Conservation (phyloP, 305 asterid genomes). For the Fraxinus angustifolia region DNA sequence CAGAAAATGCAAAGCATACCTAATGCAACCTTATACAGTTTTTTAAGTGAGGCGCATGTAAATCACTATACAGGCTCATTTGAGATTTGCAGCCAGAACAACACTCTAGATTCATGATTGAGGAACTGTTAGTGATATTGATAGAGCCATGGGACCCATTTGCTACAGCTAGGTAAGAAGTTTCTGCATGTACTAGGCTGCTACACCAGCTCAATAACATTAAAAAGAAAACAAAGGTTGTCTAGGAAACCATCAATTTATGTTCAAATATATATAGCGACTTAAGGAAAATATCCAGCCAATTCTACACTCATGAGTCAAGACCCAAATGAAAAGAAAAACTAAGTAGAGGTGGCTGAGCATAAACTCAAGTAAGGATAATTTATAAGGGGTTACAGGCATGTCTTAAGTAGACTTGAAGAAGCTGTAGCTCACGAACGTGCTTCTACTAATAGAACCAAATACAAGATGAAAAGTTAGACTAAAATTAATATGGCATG, state of each 20-base stretch:
- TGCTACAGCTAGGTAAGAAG: constrained; percentile 1
- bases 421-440: not conserved
- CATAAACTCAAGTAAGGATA: not conserved
- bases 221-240: not conserved
- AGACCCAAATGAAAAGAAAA: not conserved
- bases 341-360: not conserved
- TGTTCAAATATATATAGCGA: not conserved
- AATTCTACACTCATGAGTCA: not conserved
- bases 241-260: not conserved
- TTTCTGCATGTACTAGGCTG: not conserved
- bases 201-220: constrained; percentile 10
- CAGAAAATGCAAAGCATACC: constrained; percentile 7
- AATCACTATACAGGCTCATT: not conserved
- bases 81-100: constrained; percentile 2
- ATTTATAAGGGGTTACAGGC: not conserved
- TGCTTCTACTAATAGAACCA: not conserved
- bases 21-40: not conserved
- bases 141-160: not conserved
- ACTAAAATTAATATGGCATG: not conserved
- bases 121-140: not conserved
- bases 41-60: not conserved
- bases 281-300: not conserved
- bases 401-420: not conserved
- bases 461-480: not conserved
- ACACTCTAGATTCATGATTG: constrained; percentile 8